A percentile compares a stretch with the other conserved stretches of the same genome.
Evolutionary conservation across 441 rosid genomes (phyloP).

Genomic region (Viola pubescens): DNA sequence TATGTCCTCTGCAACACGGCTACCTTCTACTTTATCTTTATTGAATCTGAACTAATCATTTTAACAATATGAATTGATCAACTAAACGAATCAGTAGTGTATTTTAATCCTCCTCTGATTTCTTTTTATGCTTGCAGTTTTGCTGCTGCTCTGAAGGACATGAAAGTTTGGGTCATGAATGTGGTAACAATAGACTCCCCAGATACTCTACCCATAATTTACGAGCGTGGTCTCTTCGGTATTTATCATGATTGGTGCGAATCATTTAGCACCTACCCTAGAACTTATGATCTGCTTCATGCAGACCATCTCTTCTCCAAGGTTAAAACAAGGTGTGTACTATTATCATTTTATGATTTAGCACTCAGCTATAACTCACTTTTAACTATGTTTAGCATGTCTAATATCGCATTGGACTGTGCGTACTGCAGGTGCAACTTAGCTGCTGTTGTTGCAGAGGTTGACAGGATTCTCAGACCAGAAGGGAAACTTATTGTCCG

Average conservation of each 20-base stretch:
- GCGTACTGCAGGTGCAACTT: conserved; percentile 54
- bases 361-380: not conserved
- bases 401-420: conserved; percentile 1
- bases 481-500: conserved; percentile 76
- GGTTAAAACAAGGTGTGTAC: conserved; percentile 53
- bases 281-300: conserved; percentile 90
- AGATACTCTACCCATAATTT: conserved; percentile 82
- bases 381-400: not conserved
- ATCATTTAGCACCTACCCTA: conserved; percentile 89
- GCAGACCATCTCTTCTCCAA: conserved; percentile 93
- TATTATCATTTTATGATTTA: not conserved
- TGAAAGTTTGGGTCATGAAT: conserved; percentile 92
- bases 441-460: conserved; percentile 62
- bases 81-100: not conserved
- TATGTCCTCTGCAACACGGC: too few species aligned
- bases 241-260: conserved; percentile 96
- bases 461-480: conserved; percentile 73
- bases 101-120: conserved; percentile 11
- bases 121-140: conserved; percentile 44
- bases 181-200: conserved; percentile 76
- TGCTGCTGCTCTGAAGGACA: conserved; percentile 76
- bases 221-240: conserved; percentile 88
- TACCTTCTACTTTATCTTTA: too few species aligned
- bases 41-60: too few species aligned
- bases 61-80: too few species aligned